These are phyloP conservation scores for Solanum hybrid DNA, from an alignment of 305 asterid genomes.

Conservation along the genomic window DNA sequence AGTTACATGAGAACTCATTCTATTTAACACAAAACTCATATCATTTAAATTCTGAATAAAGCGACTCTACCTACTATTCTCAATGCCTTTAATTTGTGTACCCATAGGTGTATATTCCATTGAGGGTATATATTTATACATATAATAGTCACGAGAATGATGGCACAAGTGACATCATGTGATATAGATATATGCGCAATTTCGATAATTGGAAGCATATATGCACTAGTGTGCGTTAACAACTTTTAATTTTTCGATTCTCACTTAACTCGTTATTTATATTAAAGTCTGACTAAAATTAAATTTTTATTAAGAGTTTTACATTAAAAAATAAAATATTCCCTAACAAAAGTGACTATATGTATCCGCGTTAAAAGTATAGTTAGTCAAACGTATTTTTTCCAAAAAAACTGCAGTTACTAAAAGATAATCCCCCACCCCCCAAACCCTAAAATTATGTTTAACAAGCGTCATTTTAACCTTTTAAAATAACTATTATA, in stretches of 20 bases:
- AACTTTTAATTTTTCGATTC: neutral
- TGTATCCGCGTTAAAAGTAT: no score
- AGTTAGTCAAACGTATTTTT: neutral
- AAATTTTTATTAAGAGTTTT: no score
- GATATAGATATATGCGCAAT: neutral
- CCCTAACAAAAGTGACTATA: neutral
- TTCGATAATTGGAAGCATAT: neutral
- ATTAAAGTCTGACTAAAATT: no score
- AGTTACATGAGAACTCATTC: neutral
- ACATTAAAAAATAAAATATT: no score
- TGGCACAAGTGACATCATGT: neutral
- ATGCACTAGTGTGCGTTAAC: neutral
- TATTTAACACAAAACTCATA: neutral
- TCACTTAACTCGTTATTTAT: no score
- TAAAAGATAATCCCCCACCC: no score
- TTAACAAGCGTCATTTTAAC: neutral
- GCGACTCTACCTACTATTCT: neutral
- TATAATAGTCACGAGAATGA: neutral
- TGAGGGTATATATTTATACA: neutral
- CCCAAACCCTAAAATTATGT: neutral
- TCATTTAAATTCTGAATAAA: neutral
- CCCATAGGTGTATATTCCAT: neutral
- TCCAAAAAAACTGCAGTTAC: no score
- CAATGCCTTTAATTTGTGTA: neutral
- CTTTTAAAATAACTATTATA: neutral